Conservation (phyloP, 768 basidiomycete genomes). For the Jaapia argillacea region DNA sequence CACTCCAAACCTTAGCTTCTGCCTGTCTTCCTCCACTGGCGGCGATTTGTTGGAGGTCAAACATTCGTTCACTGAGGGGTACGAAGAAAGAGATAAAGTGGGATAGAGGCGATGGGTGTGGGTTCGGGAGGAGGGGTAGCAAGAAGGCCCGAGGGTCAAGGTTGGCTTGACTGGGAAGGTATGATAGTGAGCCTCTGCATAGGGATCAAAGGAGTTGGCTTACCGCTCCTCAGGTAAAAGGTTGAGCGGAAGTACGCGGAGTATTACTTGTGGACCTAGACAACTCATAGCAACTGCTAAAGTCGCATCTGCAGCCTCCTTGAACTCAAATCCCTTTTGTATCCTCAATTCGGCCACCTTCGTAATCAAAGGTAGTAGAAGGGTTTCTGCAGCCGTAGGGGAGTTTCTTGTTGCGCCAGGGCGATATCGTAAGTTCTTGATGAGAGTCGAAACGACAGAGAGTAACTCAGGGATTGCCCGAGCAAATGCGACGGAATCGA, state of each 20-base stretch:
- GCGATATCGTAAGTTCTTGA: conserved; percentile 49
- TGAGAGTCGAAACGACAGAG: conserved; percentile 59
- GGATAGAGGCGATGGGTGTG: conserved; percentile 68
- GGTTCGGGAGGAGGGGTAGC: conserved; percentile 74
- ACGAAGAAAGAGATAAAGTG: conserved; percentile 92
- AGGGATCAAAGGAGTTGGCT: conserved; percentile 14
- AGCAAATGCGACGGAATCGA: conserved; percentile 67
- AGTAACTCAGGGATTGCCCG: conserved; percentile 74
- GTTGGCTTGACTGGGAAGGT: conserved; percentile 45
- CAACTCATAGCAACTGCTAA: conserved; percentile 76
- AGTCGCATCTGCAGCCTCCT: conserved; percentile 75
- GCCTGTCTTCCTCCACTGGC: conserved; percentile 62
- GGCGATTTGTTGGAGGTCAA: conserved; percentile 75
- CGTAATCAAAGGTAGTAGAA: conserved; percentile 60
- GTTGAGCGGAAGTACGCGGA: conserved; percentile 73
- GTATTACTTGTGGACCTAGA: conserved; percentile 73
- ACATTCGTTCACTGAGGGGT: conserved; percentile 89
- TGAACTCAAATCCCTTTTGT: conserved; percentile 81
- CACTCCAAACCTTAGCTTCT: conserved; percentile 94
- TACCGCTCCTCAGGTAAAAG: conserved; percentile 75
- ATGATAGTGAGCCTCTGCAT: conserved; percentile 2
- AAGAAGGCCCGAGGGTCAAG: conserved; percentile 86
- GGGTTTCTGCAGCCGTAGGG: conserved; percentile 53
- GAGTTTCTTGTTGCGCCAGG: conserved; percentile 22
- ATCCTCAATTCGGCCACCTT: conserved; percentile 66